A percentile compares a stretch with the other conserved stretches of the same genome.
Conservation (phyloP, 1,284 basidiomycete genomes). For the Trichosporon ovoides region DNA sequence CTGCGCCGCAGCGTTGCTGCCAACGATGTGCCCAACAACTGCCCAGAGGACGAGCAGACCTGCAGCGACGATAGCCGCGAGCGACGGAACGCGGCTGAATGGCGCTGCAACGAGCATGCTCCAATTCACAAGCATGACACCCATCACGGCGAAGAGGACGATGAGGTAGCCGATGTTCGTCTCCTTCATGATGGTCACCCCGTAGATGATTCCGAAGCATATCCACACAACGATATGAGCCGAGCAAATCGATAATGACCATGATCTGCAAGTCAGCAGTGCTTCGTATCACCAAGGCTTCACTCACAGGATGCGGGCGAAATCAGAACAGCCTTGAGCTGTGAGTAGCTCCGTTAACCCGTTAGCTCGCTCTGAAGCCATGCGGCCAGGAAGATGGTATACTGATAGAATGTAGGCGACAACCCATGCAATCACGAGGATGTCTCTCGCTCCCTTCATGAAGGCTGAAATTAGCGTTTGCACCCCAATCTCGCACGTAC, state of each 20-base stretch:
- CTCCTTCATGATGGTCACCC: conserved; percentile 59
- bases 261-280: conserved; percentile 33
- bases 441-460: conserved; percentile 56
- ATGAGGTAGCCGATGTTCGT: conserved; percentile 62
- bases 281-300: conserved; percentile 45
- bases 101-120: conserved; percentile 29
- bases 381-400: conserved; percentile 66
- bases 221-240: conserved; percentile 64
- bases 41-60: conserved; percentile 38
- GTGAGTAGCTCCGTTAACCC: conserved; percentile 63
- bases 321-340: conserved; percentile 64
- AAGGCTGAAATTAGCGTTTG: conserved; percentile 41
- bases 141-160: conserved; percentile 61
- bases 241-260: conserved; percentile 58
- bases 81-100: conserved; percentile 27
- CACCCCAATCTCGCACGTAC: conserved; percentile 49
- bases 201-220: conserved; percentile 60
- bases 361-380: conserved; percentile 59
- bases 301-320: not conserved
- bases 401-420: conserved; percentile 62
- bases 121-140: conserved; percentile 45
- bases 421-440: conserved; percentile 66
- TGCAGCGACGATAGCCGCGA: conserved; percentile 22
- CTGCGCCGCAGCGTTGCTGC: conserved; percentile 53
- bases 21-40: conserved; percentile 61